These are phyloP conservation scores for Emergomyces africanus DNA, from an alignment of 2,329 filamentous ascomycete species.

Conservation along the genomic window DNA sequence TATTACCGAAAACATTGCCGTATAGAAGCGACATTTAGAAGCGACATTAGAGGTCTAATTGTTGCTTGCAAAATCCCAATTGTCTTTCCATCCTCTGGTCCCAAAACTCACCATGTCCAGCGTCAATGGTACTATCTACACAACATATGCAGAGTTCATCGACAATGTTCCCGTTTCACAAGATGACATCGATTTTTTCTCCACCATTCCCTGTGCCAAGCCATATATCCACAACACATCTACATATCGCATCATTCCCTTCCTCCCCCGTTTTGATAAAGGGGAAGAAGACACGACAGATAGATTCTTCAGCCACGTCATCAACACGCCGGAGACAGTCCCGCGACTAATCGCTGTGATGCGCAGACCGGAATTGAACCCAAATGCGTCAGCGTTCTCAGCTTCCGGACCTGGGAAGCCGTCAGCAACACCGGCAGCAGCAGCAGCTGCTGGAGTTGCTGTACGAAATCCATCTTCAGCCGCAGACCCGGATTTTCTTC, in stretches of 20 bases:
- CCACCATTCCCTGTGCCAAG: not conserved
- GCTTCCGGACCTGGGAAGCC: not conserved
- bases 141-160: not conserved
- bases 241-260: slow-evolving; percentile 5
- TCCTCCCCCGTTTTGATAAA: slow-evolving; percentile 7
- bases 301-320: slow-evolving; percentile 11
- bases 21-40: not conserved
- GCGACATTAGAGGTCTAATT: not conserved
- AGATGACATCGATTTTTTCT: slow-evolving; percentile 1
- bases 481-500: slow-evolving; percentile 7
- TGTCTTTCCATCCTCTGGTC: not conserved
- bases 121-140: not conserved
- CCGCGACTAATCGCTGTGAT: slow-evolving; percentile 9
- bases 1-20: too few species aligned
- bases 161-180: not conserved
- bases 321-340: slow-evolving; percentile 12
- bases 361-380: slow-evolving; percentile 3
- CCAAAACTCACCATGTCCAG: not conserved
- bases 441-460: not conserved
- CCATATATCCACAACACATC: not conserved
- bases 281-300: slow-evolving; percentile 7
- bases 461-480: not conserved
- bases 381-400: not conserved
- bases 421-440: not conserved
- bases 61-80: not conserved